These are phyloP conservation scores for Cyclospora cayetanensis DNA, from an alignment of 169 alveolate species.

Conservation along the genomic window DNA sequence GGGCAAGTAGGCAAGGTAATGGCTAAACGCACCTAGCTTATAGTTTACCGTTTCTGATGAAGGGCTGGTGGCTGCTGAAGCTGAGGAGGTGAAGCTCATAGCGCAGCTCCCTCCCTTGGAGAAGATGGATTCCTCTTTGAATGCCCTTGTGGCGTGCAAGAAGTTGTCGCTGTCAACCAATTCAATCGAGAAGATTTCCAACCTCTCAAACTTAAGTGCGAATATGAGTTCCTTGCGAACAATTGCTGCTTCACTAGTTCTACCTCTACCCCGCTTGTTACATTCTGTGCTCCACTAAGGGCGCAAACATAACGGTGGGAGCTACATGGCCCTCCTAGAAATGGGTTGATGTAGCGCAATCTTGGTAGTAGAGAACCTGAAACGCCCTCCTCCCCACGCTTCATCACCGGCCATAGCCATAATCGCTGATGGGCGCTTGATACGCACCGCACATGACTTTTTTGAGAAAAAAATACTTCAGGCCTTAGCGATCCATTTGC, in stretches of 20 bases:
- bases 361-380: too few species aligned
- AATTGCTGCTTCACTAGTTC: not conserved
- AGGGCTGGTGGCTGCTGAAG: slow-evolving; percentile 80
- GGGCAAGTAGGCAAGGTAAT: not conserved
- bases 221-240: not conserved
- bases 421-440: too few species aligned
- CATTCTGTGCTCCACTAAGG: not conserved
- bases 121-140: slow-evolving; percentile 86
- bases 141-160: slow-evolving; percentile 83
- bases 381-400: too few species aligned
- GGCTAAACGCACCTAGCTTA: not conserved
- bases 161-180: slow-evolving; percentile 88
- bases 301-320: not conserved
- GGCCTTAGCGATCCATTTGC: too few species aligned
- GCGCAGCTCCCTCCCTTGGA: slow-evolving; percentile 86
- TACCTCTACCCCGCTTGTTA: not conserved
- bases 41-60: not conserved
- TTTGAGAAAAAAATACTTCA: too few species aligned
- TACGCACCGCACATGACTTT: too few species aligned
- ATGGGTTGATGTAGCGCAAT: not conserved
- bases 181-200: slow-evolving; percentile 87
- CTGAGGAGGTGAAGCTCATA: slow-evolving; percentile 77
- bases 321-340: not conserved
- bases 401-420: too few species aligned
- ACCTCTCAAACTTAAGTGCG: slow-evolving; percentile 81